phyloP scores from a whole-genome alignment of 176 grass and related monocot species.

The Oryza glaberrima region DNA sequence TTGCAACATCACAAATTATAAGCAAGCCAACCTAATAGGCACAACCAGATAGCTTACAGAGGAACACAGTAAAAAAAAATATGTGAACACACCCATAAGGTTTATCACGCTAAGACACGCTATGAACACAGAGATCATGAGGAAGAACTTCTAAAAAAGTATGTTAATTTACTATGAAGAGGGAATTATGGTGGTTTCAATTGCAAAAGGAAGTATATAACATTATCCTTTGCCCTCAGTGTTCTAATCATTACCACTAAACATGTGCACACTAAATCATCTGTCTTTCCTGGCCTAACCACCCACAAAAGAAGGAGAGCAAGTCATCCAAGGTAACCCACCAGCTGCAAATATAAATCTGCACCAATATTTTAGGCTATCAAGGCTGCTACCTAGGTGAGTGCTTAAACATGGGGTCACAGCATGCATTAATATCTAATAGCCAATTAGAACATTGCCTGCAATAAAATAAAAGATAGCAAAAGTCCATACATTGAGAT shows the following conservation, averaged over 20 bases:
- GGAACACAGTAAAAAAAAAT: neutral
- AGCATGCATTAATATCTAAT: constrained; percentile 21
- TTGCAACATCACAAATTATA: no score
- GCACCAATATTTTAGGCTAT: neutral
- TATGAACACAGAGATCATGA: neutral
- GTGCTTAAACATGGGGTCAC: neutral
- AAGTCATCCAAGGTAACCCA: constrained; percentile 4
- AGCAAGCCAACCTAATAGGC: neutral
- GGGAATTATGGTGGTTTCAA: neutral
- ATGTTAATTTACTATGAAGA: neutral
- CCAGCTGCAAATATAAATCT: neutral
- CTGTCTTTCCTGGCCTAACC: no score
- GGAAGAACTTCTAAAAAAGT: neutral
- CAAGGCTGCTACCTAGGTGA: neutral
- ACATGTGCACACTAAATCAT: neutral
- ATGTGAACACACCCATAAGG: neutral
- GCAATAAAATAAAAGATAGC: constrained; percentile 37
- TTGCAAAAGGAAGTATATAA: neutral
- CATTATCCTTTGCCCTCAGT: neutral
- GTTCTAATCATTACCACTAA: neutral
- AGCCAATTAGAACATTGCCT: constrained; percentile 9
- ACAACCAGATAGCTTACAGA: neutral
- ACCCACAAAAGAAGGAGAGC: no score
- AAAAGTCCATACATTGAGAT: constrained; percentile 79
- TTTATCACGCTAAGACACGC: neutral